Evolutionary conservation across 176 grass and related monocot genomes (phyloP), one percentile per base, ranked within the genome.

Genomic region (Oryza officinalis): DNA sequence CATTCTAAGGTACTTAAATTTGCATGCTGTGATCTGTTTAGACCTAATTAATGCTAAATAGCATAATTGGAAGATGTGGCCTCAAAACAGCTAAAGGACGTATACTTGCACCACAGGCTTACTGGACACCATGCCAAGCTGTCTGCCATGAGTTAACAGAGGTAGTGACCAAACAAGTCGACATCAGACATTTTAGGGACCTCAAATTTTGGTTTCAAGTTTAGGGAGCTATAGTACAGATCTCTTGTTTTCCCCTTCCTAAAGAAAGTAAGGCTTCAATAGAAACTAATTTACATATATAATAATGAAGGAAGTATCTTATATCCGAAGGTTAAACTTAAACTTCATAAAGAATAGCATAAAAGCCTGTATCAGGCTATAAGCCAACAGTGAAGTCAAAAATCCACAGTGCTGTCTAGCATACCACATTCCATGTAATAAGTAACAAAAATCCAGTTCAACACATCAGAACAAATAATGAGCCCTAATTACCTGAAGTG

Each of bases 401-500:
- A 64, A 54, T 78, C 54, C 83, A 23, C 23, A 65, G 40, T 65
- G 12, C 11, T 10, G 23, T 45, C 22, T 13, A 40, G 43, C 75
- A 74, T 26, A 79, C 9, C 25, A 30, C 38, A 27, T 41, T 67
- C 8, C 27, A 27, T 65, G 63, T 87, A 64, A 80, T 43, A 69
- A 77, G 74, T 43, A 25, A 80, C n/a, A 80, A 17, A 66, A 40
- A 26, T 12, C 26, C 23, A 83, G 44, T 27, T 72, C 66, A 72
- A 78, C 23, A 65, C 54, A 77, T 44, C 54, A n/a, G 3, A 54
- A 41, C 14, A 52, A 81, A 61, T 18, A 74, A 61, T 43, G 7
- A 71, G 23, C 4, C 3, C 57, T 77, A 43, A 57, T 86, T 86
- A 95, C 93, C 96, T 98, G 93, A 67, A 88, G 87, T 75, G 80